Conservation (phyloP, 192 early-diverging fungal species). For the Kickxella alabastrina region DNA sequence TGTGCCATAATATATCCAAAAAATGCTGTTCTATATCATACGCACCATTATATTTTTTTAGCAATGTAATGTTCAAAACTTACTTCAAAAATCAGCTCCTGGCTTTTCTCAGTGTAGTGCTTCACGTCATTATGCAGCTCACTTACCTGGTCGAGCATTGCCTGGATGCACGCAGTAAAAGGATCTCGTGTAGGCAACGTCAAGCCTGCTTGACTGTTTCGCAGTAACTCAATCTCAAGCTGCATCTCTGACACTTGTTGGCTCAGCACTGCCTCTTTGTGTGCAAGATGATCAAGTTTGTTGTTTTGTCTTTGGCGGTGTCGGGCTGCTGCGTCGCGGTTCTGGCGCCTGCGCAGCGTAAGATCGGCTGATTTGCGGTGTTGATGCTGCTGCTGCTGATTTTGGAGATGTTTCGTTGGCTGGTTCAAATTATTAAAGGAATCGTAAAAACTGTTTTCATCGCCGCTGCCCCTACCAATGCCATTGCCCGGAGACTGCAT, state of each 20-base stretch:
- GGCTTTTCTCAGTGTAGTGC: slow-evolving; percentile 5
- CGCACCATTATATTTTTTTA: too few relatives aligned
- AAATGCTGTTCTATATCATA: too few relatives aligned
- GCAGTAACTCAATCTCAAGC: slow-evolving; percentile 16
- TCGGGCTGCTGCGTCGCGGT: slow-evolving; percentile 44
- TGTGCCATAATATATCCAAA: too few relatives aligned
- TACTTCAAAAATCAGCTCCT: slow-evolving; percentile 14
- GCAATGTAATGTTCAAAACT: too few relatives aligned
- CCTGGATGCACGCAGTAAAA: slow-evolving; percentile 19
- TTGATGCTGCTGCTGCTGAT: background rate
- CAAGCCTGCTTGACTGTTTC: slow-evolving; percentile 10
- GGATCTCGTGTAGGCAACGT: slow-evolving; percentile 13
- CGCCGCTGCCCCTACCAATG: too few relatives aligned
- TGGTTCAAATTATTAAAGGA: too few relatives aligned
- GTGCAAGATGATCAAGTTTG: slow-evolving; percentile 13
- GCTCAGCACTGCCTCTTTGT: slow-evolving; percentile 26
- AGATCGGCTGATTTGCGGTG: background rate
- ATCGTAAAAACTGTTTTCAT: too few relatives aligned
- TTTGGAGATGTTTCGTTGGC: too few relatives aligned
- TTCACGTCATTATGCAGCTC: slow-evolving; percentile 11
- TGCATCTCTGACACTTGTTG: slow-evolving; percentile 36
- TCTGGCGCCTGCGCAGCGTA: slow-evolving; percentile 27
- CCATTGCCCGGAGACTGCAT: too few relatives aligned
- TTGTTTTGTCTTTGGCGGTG: slow-evolving; percentile 39
- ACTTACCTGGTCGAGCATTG: slow-evolving; percentile 12